phyloP scores from a whole-genome alignment of 345 rosid genomes.

The Anacardium occidentale region DNA sequence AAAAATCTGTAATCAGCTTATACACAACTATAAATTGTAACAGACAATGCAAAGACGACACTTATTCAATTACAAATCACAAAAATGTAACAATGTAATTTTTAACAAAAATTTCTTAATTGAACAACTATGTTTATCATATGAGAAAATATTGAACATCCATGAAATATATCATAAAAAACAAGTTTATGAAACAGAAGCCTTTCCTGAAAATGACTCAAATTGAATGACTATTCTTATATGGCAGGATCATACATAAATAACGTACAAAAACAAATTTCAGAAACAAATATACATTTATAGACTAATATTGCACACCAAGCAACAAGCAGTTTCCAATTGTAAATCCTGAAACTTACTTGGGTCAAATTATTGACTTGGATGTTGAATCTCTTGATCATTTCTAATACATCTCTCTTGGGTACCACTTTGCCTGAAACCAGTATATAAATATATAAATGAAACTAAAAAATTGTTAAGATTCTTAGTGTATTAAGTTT shows the following conservation, averaged over 20 bases:
- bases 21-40: too few relatives aligned
- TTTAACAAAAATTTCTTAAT: too few relatives aligned
- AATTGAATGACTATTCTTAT: too few relatives aligned
- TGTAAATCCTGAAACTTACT: constrained; percentile 41
- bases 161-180: not conserved
- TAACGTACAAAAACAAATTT: not conserved
- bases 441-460: constrained; percentile 12
- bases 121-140: too few relatives aligned
- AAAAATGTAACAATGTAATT: too few relatives aligned
- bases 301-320: not conserved
- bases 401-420: constrained; percentile 61
- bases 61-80: too few relatives aligned
- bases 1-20: too few relatives aligned
- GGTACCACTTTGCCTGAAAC: constrained; percentile 55
- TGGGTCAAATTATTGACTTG: constrained; percentile 98
- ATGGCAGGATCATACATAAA: not conserved
- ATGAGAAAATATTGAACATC: not conserved
- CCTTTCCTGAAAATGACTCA: too few relatives aligned
- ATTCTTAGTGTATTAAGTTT: not conserved
- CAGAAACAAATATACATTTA: not conserved
- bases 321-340: not conserved
- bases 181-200: not conserved
- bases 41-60: too few relatives aligned
- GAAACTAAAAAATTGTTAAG: not conserved
- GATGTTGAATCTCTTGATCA: constrained; percentile 73